Evolutionary conservation across 371 early-diverging fungal genomes (phyloP).

Genomic region (Chytridium lagenaria): DNA sequence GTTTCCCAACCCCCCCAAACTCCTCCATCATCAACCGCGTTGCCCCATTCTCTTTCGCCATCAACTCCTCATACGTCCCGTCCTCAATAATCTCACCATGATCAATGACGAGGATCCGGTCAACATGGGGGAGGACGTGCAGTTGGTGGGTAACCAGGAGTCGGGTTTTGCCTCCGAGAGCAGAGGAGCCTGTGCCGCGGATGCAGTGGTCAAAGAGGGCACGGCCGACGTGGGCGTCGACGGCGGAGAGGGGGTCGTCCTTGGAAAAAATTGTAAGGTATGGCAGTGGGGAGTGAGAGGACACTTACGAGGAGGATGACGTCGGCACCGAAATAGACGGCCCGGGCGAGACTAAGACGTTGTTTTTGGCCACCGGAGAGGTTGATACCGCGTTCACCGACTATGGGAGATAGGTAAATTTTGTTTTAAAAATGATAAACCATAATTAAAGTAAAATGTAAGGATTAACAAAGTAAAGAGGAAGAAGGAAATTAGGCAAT

Average conservation of each 20-base stretch:
- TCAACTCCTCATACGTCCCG: conserved; percentile 32
- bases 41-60: conserved; percentile 20
- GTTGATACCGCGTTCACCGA: conserved; percentile 75
- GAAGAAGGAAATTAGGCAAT: conserved; percentile 7
- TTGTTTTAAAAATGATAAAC: no score
- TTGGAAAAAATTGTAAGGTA: neutral
- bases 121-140: conserved; percentile 33
- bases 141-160: conserved; percentile 49
- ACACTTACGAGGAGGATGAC: conserved; percentile 64
- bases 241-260: conserved; percentile 83
- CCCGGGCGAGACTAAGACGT: conserved; percentile 50
- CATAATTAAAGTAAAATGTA: neutral
- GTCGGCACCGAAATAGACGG: conserved; percentile 84
- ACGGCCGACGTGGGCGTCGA: conserved; percentile 85
- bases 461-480: neutral
- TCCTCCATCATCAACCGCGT: conserved; percentile 28
- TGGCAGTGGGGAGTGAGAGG: conserved; percentile 12
- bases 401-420: no score
- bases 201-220: conserved; percentile 48
- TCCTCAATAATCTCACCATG: conserved; percentile 34
- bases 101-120: conserved; percentile 38
- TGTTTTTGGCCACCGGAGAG: conserved; percentile 47
- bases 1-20: conserved; percentile 13
- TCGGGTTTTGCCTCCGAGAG: conserved; percentile 35
- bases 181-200: no score